A percentile compares a stretch with the other conserved stretches of the same genome.
phyloP scores from a whole-genome alignment of 2,329 filamentous ascomycete genomes.

The Ophiostoma ips region DNA sequence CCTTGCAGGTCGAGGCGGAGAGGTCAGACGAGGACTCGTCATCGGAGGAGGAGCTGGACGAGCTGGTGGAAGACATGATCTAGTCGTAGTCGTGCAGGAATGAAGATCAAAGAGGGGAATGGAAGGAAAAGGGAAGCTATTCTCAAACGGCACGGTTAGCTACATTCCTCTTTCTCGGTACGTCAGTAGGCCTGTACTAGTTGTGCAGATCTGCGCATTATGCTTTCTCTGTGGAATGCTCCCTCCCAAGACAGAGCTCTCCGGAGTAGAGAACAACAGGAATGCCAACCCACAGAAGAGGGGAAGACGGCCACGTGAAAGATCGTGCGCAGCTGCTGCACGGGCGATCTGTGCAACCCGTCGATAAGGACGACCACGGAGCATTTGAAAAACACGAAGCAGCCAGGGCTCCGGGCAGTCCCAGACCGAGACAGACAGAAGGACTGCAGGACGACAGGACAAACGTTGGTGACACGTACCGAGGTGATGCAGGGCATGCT shows the following conservation, averaged over 20 bases:
- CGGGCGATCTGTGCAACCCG: not conserved
- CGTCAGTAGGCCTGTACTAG: not conserved
- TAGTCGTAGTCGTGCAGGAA: not conserved
- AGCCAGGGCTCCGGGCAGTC: not conserved
- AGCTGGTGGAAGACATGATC: conserved; percentile 14
- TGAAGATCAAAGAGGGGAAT: not conserved
- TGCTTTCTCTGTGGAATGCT: not conserved
- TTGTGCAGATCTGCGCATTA: too few relatives aligned
- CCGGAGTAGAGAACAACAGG: too few relatives aligned
- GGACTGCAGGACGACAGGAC: not conserved
- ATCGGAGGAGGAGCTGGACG: conserved; percentile 12
- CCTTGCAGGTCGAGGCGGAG: conserved; percentile 5
- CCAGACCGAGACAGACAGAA: not conserved
- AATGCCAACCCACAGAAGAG: too few relatives aligned
- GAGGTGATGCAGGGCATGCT: conserved; percentile 8
- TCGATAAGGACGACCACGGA: not conserved
- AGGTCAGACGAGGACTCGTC: conserved; percentile 7
- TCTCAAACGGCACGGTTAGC: conserved; percentile 5
- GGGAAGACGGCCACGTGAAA: too few relatives aligned
- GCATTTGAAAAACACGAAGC: not conserved
- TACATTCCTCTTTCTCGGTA: conserved; percentile 3
- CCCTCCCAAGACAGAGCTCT: too few relatives aligned
- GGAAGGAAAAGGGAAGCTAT: not conserved
- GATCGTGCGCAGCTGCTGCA: too few relatives aligned
- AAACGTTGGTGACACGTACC: conserved; percentile 6